Percentiles rank a stretch among this genome's conserved stretches.
These are phyloP conservation scores for Ambrosiella cleistominuta DNA, from an alignment of 2,329 filamentous ascomycete genomes.

Conservation along the genomic window DNA sequence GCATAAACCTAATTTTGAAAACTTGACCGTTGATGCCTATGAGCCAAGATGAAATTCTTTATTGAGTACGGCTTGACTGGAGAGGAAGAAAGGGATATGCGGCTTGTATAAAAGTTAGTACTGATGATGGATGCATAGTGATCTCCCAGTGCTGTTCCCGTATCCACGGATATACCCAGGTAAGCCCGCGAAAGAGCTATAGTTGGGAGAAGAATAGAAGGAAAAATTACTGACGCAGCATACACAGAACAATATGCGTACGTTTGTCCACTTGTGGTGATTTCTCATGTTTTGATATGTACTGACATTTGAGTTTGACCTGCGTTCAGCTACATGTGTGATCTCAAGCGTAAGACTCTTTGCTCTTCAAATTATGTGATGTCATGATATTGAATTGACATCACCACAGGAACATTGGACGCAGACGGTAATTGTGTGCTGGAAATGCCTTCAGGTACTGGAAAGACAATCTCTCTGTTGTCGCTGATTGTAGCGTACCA, in stretches of 20 bases:
- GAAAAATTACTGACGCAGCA: neutral
- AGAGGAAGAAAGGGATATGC: neutral
- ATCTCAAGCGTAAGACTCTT: slow-evolving; percentile 32
- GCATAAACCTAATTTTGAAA: neutral
- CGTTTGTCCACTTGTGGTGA: neutral
- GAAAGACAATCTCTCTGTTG: slow-evolving; percentile 88
- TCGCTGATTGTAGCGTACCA: slow-evolving; percentile 96
- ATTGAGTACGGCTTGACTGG: slow-evolving; percentile 25
- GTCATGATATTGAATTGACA: neutral
- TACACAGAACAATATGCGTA: slow-evolving; percentile 36
- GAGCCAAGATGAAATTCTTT: slow-evolving; percentile 30
- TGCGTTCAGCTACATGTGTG: slow-evolving; percentile 35
- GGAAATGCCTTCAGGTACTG: slow-evolving; percentile 97
- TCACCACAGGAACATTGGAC: slow-evolving; percentile 54
- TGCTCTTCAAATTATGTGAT: neutral
- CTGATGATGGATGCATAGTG: slow-evolving; percentile 21
- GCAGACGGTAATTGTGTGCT: slow-evolving; percentile 86
- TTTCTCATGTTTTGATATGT: neutral
- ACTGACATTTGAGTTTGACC: neutral
- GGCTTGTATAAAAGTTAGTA: neutral
- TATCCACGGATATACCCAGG: slow-evolving; percentile 43
- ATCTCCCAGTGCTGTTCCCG: slow-evolving; percentile 39
- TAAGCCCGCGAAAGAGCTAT: slow-evolving; percentile 17
- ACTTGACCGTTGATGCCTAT: neutral
- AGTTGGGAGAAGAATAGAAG: neutral